Evolutionary conservation across 2,329 filamentous ascomycete species (phyloP), one percentile per base, ranked within the genome.

Genomic region (Colletotrichum higginsianum): DNA sequence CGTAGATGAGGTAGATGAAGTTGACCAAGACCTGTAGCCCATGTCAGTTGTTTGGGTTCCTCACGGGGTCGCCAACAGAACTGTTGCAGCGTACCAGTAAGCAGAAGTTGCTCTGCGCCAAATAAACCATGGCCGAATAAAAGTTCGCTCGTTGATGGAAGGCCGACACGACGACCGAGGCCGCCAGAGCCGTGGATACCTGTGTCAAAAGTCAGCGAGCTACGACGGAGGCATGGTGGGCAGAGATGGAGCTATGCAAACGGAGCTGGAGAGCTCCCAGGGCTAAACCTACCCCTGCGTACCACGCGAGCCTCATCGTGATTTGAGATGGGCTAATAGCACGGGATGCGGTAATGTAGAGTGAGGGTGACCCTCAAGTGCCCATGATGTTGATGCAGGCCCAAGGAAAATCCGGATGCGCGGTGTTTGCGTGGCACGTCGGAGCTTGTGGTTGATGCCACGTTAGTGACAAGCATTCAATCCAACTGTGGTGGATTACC

Each of bases 61-160:
- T 38, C 26, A 26, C 47, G 38, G 38, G 23, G 40, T 61, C 66
- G 49, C 42, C 38, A 21, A 60, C 67, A 47, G 13, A 52, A 12
- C 23, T n/a, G 18, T 5, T 4, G 30, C 11, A 18, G 83, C 89
- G 76, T 82, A 96, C 94, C 90, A 98, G 93, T 64, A 98, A 86
- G 80, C 96, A 98, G 77, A 97, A 92, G 85, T 96, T 98, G 83
- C 95, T 98, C 83, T 98, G 96, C 50, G 95, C 94, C 61, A 99
- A 90, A 83, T 98, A 98, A 60, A 99, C 96, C 84, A 95, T 96
- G 75, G 96, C 95, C 66, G 96, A 97, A 85, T 99, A 99, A 87
- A 98, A 99, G 84, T 99, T 99, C 74, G 96, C 92, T 75, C 96
- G 91, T 84, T 98, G 94, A 79, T 96, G 93, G 83, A 98, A 96